A percentile compares a stretch with the other conserved stretches of the same genome.
phyloP scores from a whole-genome alignment of 495 filamentous ascomycete genomes.

The Entonaema liquescens region DNA sequence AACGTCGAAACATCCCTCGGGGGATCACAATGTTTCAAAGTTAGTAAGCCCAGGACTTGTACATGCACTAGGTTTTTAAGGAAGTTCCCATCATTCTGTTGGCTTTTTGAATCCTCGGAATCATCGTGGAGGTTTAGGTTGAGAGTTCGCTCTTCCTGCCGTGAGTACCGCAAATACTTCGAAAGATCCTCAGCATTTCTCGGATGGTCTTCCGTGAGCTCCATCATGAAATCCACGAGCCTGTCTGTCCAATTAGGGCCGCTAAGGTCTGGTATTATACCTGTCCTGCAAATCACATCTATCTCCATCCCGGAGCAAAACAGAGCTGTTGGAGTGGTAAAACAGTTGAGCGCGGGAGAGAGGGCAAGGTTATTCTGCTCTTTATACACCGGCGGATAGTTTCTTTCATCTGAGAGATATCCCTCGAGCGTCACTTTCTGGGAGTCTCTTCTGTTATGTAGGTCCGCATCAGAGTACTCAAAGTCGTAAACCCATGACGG shows the following conservation, averaged over 20 bases:
- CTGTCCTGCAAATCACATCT: not conserved
- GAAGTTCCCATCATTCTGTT: too few relatives aligned
- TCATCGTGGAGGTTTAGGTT: too few relatives aligned
- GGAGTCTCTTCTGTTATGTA: not conserved
- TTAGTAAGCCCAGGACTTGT: not conserved
- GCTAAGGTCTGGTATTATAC: too few relatives aligned
- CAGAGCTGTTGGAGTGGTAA: constrained; percentile 13
- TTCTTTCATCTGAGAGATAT: not conserved
- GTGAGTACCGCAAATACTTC: too few relatives aligned
- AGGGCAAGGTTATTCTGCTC: not conserved
- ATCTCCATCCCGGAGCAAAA: not conserved
- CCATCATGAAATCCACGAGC: not conserved
- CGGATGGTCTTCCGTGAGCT: not conserved
- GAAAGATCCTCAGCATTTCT: not conserved
- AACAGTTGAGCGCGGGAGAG: not conserved
- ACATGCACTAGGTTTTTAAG: too few relatives aligned
- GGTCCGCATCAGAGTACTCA: not conserved
- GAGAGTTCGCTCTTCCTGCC: too few relatives aligned
- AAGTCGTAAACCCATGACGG: constrained; percentile 11
- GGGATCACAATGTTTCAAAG: not conserved
- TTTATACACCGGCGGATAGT: not conserved
- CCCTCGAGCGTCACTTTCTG: constrained; percentile 1
- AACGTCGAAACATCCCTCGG: not conserved
- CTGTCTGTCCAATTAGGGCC: too few relatives aligned
- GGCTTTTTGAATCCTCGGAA: too few relatives aligned